Percentiles rank a stretch among this genome's conserved stretches.
These are phyloP conservation scores for Aspergillus ruber DNA, from an alignment of 2,329 filamentous ascomycete species.

Conservation along the genomic window DNA sequence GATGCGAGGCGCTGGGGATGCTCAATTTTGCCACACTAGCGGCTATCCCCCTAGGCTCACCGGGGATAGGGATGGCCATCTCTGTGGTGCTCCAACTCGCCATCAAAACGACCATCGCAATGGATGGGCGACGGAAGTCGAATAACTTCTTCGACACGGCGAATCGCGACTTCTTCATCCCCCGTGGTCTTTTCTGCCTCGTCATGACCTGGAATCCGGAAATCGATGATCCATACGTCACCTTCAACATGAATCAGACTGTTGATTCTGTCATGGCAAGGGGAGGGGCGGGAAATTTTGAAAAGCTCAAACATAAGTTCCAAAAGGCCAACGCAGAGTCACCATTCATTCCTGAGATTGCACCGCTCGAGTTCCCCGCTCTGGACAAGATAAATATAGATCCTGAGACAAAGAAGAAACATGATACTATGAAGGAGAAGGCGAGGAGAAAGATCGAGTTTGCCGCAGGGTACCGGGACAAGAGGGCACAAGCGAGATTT, in stretches of 20 bases:
- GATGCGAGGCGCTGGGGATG: constrained; percentile 32
- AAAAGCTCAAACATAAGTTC: constrained; percentile 26
- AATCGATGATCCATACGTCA: constrained; percentile 17
- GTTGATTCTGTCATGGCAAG: constrained; percentile 27
- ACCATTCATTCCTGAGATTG: constrained; percentile 40
- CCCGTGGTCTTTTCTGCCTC: constrained; percentile 49
- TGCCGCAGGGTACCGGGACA: constrained; percentile 46
- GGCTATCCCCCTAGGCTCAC: constrained; percentile 25
- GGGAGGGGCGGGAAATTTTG: constrained; percentile 6
- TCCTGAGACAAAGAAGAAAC: constrained; percentile 8
- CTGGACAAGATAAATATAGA: constrained; percentile 27
- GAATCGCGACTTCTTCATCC: constrained; percentile 53
- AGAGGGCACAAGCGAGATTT: constrained; percentile 43
- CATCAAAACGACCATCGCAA: constrained; percentile 37
- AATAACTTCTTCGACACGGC: constrained; percentile 52
- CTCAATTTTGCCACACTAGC: constrained; percentile 38
- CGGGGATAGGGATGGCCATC: constrained; percentile 37
- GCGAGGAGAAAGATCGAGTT: constrained; percentile 18
- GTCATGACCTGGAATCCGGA: constrained; percentile 51
- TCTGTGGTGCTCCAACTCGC: constrained; percentile 40
- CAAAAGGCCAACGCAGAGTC: constrained; percentile 33
- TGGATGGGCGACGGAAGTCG: constrained; percentile 30
- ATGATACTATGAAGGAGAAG: constrained; percentile 12
- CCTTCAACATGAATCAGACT: constrained; percentile 31
- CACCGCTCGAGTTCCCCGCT: constrained; percentile 45